These are phyloP conservation scores for Magnusiomyces magnusii DNA, from an alignment of 1,139 yeast species.

Conservation along the genomic window DNA sequence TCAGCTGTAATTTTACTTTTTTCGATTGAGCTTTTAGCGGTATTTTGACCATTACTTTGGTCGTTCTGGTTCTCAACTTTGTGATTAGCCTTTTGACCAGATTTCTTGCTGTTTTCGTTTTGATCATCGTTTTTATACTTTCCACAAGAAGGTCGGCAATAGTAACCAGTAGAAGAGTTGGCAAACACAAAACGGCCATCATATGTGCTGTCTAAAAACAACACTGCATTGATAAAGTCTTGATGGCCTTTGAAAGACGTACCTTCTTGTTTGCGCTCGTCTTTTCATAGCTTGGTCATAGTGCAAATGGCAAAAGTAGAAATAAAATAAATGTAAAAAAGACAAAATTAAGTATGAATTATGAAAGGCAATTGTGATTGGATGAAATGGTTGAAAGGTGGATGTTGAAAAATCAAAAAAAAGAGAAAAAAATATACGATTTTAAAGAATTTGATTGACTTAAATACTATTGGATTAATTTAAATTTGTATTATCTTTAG, in stretches of 20 bases:
- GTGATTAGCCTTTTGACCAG: no score
- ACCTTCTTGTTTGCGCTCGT: neutral
- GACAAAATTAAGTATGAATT: no score
- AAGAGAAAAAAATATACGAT: no score
- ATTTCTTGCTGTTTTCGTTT: no score
- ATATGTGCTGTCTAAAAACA: neutral
- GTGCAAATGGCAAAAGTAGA: neutral
- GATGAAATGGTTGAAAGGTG: no score
- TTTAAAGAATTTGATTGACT: no score
- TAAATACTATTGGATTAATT: no score
- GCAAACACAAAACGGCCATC: neutral
- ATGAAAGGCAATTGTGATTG: no score
- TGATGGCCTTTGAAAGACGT: neutral
- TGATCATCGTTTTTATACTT: no score
- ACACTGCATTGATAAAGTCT: neutral
- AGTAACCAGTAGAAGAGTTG: neutral
- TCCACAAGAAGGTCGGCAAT: slow-evolving; percentile 2
- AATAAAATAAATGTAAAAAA: neutral
- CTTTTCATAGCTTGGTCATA: neutral
- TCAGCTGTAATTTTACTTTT: neutral
- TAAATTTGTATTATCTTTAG: no score
- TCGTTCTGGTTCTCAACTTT: no score
- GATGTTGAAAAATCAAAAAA: no score
- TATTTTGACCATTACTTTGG: neutral
- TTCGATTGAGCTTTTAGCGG: neutral